A percentile compares a stretch with the other conserved stretches of the same genome.
Conservation (phyloP, 176 grass and related monocot genomes). For the Phoenix dactylifera region DNA sequence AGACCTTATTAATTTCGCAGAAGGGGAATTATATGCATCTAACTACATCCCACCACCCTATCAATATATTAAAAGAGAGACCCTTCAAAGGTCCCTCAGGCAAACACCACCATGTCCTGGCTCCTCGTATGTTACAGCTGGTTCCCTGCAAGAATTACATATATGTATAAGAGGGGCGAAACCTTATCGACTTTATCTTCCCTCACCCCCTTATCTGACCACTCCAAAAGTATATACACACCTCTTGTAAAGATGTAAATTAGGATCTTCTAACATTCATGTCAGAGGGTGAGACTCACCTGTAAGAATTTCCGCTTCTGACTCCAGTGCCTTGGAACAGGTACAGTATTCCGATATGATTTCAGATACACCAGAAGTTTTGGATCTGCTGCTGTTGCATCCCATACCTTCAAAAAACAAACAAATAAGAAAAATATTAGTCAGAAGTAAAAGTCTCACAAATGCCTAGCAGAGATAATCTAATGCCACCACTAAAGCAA, state of each 20-base stretch:
- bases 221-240: constrained; percentile 2
- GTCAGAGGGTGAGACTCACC: constrained; percentile 32
- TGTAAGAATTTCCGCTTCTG: constrained; percentile 90
- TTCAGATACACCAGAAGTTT: constrained; percentile 71
- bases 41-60: constrained; percentile 32
- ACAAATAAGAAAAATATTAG: no score
- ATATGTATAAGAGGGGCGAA: constrained; percentile 64
- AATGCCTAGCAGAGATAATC: no score
- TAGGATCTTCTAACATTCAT: constrained; percentile 10
- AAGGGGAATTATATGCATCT: constrained; percentile 25
- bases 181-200: constrained; percentile 38
- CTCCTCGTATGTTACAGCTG: constrained; percentile 46
- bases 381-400: constrained; percentile 73
- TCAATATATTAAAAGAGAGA: constrained; percentile 24
- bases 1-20: constrained; percentile 12
- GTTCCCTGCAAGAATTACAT: constrained; percentile 63
- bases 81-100: constrained; percentile 14
- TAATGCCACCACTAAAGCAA: no score
- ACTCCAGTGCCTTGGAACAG: constrained; percentile 84
- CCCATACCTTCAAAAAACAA: constrained; percentile 56
- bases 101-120: constrained; percentile 40
- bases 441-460: no score
- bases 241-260: constrained; percentile 1
- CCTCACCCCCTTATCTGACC: constrained; percentile 15
- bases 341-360: constrained; percentile 78